Conservation (phyloP, 805 yeast species). For the Ogataea pini region DNA sequence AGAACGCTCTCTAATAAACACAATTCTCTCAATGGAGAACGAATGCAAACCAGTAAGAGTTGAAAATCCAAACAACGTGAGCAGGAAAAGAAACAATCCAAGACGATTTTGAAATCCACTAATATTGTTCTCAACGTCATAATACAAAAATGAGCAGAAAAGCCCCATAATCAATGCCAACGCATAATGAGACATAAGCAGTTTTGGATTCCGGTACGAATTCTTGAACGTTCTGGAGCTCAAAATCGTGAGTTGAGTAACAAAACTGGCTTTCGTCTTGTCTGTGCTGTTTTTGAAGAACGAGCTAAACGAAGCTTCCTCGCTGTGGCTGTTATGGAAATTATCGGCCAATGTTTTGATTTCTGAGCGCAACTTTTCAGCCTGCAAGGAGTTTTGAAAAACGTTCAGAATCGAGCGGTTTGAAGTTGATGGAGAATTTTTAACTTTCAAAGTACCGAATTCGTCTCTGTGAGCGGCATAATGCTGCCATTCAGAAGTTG, state of each 20-base stretch:
- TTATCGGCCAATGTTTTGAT: slow-evolving; percentile 33
- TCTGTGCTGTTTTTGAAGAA: slow-evolving; percentile 33
- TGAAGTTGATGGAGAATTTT: slow-evolving; percentile 8
- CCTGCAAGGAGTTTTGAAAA: slow-evolving; percentile 38
- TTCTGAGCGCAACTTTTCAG: slow-evolving; percentile 41
- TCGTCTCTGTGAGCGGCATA: slow-evolving; percentile 81
- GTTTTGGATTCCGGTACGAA: slow-evolving; percentile 86
- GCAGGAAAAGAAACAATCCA: slow-evolving; percentile 87
- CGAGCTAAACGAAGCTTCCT: slow-evolving; percentile 20
- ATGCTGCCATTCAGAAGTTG: slow-evolving; percentile 85
- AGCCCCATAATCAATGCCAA: slow-evolving; percentile 75
- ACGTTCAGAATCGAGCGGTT: slow-evolving; percentile 18
- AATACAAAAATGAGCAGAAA: slow-evolving; percentile 85
- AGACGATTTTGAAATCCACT: slow-evolving; percentile 95
- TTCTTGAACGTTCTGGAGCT: slow-evolving; percentile 89
- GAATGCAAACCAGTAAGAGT: slow-evolving; percentile 90
- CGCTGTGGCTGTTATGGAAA: slow-evolving; percentile 15
- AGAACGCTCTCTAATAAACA: slow-evolving; percentile 90
- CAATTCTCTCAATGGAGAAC: slow-evolving; percentile 83
- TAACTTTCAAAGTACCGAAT: slow-evolving; percentile 34
- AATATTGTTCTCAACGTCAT: slow-evolving; percentile 80
- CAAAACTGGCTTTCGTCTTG: slow-evolving; percentile 55
- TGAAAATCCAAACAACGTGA: slow-evolving; percentile 92
- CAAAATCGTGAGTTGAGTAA: slow-evolving; percentile 68
- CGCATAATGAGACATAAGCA: slow-evolving; percentile 81